Evolutionary conservation across 2,329 filamentous ascomycete species (phyloP).

Genomic region (Penicillium sp.): DNA sequence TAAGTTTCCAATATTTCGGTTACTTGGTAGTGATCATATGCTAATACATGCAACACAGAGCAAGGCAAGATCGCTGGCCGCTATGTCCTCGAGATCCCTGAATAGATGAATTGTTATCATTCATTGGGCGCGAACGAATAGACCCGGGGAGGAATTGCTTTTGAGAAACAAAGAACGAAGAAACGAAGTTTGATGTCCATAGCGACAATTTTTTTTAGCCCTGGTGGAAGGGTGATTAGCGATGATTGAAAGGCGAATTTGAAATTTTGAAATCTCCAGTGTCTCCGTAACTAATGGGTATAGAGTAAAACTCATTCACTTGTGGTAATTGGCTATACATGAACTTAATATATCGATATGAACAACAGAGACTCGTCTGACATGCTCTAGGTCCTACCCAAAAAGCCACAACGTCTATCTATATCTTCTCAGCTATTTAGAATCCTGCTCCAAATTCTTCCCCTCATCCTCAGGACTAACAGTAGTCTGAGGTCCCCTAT

Average conservation of each 20-base stretch:
- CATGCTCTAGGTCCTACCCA: not conserved
- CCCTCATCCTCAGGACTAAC: constrained; percentile 39
- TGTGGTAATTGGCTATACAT: not conserved
- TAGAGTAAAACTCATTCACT: not conserved
- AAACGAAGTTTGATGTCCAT: not conserved
- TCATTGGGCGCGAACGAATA: not conserved
- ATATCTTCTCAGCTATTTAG: not conserved
- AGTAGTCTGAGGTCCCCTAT: constrained; percentile 60
- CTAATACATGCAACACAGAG: constrained; percentile 29
- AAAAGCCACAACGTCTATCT: not conserved
- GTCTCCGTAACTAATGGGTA: not conserved
- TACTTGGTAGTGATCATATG: not conserved
- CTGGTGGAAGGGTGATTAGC: not conserved
- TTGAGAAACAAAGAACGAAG: not conserved
- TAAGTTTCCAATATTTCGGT: constrained; percentile 22
- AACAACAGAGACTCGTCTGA: not conserved
- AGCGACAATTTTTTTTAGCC: not conserved
- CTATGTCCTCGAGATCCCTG: constrained; percentile 47
- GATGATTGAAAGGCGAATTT: not conserved
- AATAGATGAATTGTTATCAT: constrained; percentile 22
- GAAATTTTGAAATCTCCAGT: not conserved
- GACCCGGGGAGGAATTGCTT: not conserved
- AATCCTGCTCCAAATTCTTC: constrained; percentile 1
- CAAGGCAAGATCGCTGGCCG: constrained; percentile 45
- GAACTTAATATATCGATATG: not conserved